Evolutionary conservation across 2,329 filamentous ascomycete genomes (phyloP), one percentile per base, ranked within the genome.

Genomic region (Aspergillus floridensis): DNA sequence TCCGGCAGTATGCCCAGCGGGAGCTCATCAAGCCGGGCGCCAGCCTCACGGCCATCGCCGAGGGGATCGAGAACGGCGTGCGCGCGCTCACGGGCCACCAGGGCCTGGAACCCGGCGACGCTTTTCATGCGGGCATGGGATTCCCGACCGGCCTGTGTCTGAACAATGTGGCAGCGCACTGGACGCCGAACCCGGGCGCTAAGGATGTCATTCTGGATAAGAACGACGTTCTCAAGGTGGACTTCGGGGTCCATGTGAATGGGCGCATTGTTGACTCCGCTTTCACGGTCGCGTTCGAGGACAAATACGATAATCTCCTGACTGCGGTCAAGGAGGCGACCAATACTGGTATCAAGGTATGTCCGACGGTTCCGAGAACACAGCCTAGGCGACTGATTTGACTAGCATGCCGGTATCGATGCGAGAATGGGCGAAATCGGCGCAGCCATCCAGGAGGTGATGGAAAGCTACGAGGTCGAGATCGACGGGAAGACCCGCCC

Each of bases 201-300:
- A 88, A 86, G 74, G 91, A 92, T 73, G 84, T 89, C 68, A 77
- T 92, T 35, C 79, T 95, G 59, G 80, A 89, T 70, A 74, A 88
- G 62, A 83, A 86, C 62, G 90, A 96, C 71, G 90, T 96, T 38
- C 84, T 93, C 83, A 93, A 91, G 75, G 87, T 93, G 7, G 90
- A 93, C 69, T 90, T 92, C 69, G 90, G 90, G 52, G 90, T 93
- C 31, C 90, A 93, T 72, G 83, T 93, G 69, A 90, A 89, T 69
- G 90, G 90, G 4, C 83, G 86, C 65, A 93, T 93, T 70, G 89
- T 93, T 59, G 90, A 93, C 78, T 90, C 86, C 65, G 90, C 90
- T 5, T 93, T 92, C 72, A 93, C 90, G 10, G 81, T 93, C 75
- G 82, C 89, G 0, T 93, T 91, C 70, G 88, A 93, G 68, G 85